Base-by-base conservation (phyloP, 176 grass and related monocot genomes). In the Hyparrhenia diplandra region DNA sequence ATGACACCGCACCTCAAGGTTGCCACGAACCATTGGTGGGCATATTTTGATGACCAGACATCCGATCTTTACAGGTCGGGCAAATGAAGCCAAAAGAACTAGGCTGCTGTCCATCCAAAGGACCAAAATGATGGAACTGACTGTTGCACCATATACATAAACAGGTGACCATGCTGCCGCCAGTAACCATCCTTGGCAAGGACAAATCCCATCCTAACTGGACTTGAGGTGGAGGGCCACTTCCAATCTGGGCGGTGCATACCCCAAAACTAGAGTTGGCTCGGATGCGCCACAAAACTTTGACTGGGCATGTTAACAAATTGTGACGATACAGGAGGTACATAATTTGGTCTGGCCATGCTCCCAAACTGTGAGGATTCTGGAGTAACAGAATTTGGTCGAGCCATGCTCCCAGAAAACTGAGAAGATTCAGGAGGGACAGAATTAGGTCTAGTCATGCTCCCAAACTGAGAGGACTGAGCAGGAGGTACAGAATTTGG, bases 181-280 rank as follows among this genome's bases (percentile, higher is more conserved):
- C 83, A 23, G 41, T 80, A 42, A 80, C 75, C 51, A 80, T 89
- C 51, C 75, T 93, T 71, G 90, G 80, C 52, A 75, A 51, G 47
- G 88, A 72, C n/a, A 93, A 66, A 78, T 89, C 92, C 90, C 96
- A 99, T 54, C 64, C 88, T 87, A 93, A 65, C 75, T 95, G 90
- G 55, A 77, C 58, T 54, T 74, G 61, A 35, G 80, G 79, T 52
- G 76, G 73, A 52, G 83, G 82, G 32, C 52, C 82, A 75, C 63
- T 71, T 79, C 79, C 82, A 30, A 88, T 82, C 78, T 87, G 86
- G n/a, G 86, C 52, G 88, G 65, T 13, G 76, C 59, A 75, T 95
- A 93, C 60, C 89, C 91, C 74, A 93, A 83, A 67, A 85, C 86
- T 67, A 90, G 70, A 29, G 88, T 77, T 80, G 91, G 87, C 52